Evolutionary conservation across 2,329 filamentous ascomycete species (phyloP), one percentile per base, ranked within the genome.

Genomic region (Dactylonectria estremocensis): DNA sequence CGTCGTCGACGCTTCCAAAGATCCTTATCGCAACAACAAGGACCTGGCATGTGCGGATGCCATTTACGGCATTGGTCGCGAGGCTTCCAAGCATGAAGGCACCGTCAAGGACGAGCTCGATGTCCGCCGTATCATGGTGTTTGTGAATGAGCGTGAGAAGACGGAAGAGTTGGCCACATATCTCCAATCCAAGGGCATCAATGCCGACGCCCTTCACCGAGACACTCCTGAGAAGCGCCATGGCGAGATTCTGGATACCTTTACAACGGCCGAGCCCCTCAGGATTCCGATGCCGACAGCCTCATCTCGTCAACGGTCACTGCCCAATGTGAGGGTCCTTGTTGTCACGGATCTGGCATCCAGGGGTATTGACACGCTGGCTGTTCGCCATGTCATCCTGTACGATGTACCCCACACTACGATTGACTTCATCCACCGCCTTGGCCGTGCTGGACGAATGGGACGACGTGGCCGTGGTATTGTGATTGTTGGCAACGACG

Each of bases 321-420:
- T 97, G 37, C 83, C 88, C 35, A 95, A 95, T 77, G 95, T 93
- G 50, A 97, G 95, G 80, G 95, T 97, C 11, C 89, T 99, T 45
- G 95, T 99, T 3, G 96, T 95, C 13, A 99, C 96, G 0, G 96
- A 99, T 80, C 83, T 99, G 65, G 94, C 94, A 5, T 97, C 95
- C 6, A 86, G 96, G 73, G 96, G 96, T 69, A 97, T 99, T 75
- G 96, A 99, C 80, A 99, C 96, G 0, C 83, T 98, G 33, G 92
- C 94, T 18, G 95, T 98, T 18, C 89, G 93, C 64, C 94, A 97
- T 73, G 96, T 99, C 59, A 92, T 99, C 61, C 83, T 99, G 28
- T 98, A 97, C 80, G 95, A 99, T 79, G 95, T 99, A n/a, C 96
- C 96, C 5, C 95, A 98, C 78, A 97, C 94, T 0, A 97, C 95